These are phyloP conservation scores for Solanum etuberosum DNA, from an alignment of 257 asterid species.

Conservation along the genomic window DNA sequence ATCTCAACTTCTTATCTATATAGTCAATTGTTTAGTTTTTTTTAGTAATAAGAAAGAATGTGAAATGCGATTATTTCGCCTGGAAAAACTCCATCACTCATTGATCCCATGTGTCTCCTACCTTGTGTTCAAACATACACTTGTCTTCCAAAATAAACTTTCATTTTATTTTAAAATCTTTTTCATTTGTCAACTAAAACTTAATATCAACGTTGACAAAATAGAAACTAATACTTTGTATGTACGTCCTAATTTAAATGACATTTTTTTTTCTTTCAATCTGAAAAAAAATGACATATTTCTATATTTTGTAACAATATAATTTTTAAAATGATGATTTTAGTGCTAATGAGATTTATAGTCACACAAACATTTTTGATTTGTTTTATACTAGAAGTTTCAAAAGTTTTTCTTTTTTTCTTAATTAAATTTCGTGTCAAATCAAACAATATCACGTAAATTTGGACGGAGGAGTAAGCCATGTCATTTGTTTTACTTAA, in stretches of 20 bases:
- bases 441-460: not conserved
- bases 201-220: not conserved
- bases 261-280: not conserved
- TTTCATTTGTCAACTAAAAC: not conserved
- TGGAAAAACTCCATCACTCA: not conserved
- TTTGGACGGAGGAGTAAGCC: not conserved
- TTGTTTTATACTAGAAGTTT: not conserved
- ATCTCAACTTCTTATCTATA: not conserved
- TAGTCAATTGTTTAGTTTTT: not conserved
- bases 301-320: not conserved
- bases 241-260: not conserved
- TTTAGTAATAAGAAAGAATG: not conserved
- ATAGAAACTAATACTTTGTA: not conserved
- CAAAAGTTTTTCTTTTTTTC: no score
- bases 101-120: not conserved
- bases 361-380: not conserved
- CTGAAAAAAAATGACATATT: no score
- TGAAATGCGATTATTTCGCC: not conserved
- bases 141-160: not conserved
- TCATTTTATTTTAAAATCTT: not conserved
- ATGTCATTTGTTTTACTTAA: not conserved
- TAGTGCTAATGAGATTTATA: not conserved
- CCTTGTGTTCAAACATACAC: not conserved
- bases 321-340: not conserved
- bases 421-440: not conserved